These are phyloP conservation scores for Mimosa bimucronata DNA, from an alignment of 306 rosid species.

Conservation along the genomic window DNA sequence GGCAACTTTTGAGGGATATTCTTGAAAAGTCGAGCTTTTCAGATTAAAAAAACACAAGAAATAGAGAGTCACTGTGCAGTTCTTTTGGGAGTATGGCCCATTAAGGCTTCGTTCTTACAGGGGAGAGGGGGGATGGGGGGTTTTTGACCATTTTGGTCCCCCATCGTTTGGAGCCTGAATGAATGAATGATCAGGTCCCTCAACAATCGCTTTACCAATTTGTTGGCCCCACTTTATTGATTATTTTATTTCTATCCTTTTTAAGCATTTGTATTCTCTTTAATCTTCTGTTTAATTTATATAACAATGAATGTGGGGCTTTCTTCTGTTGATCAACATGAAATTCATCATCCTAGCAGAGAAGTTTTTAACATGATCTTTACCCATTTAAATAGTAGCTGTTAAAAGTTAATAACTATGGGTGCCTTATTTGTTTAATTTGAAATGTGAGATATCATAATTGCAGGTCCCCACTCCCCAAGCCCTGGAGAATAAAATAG, in stretches of 20 bases:
- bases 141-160: not conserved
- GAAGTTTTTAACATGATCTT: not conserved
- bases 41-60: not conserved
- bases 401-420: not conserved
- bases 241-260: not conserved
- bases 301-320: not conserved
- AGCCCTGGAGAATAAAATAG: not conserved
- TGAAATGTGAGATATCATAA: not conserved
- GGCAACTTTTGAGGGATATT: not conserved
- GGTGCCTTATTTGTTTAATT: not conserved
- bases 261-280: not conserved
- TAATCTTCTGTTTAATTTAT: not conserved
- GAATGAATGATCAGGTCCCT: not conserved
- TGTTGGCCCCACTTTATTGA: not conserved
- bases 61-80: not conserved
- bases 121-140: not conserved
- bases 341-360: not conserved
- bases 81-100: conserved; percentile 13
- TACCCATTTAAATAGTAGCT: not conserved
- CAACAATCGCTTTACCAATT: not conserved
- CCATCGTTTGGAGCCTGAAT: not conserved
- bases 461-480: not conserved
- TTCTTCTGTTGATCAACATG: not conserved
- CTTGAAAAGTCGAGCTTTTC: conserved; percentile 7
- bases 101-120: not conserved